Evolutionary conservation across 345 rosid genomes (phyloP), one percentile per base, ranked within the genome.

Genomic region (Corchorus capsularis): DNA sequence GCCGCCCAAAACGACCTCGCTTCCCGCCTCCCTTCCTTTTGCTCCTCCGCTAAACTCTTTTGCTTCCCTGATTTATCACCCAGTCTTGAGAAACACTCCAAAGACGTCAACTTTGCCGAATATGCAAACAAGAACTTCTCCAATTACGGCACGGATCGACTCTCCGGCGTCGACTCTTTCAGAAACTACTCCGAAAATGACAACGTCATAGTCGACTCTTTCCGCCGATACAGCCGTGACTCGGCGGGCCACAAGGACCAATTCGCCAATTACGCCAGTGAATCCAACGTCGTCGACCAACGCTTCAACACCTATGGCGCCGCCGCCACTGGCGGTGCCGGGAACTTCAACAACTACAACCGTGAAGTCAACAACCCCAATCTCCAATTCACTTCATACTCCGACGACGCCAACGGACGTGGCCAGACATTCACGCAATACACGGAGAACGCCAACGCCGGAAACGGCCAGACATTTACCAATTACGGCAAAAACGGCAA

Each of bases 31-130:
- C 85, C 89, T 0, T 83, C 89, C 14, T 93, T 95, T 80, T 95
- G 99, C 82, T 83, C 94, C 83, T 78, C 93, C 61, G 99, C 99
- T 0, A 81, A 85, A 13, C 97, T 93, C 65, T 88, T 95, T 78
- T 95, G 99, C 84, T 93, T 93, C 86, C 87, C 96, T 4, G 89
- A 91, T 39, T 81, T 91, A 37, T 35, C 78, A 0, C 73, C 83
- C 3, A 85, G 85, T 22, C 85, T 80, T 8, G 90, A 85, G 59
- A 85, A 84, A 17, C 88, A 87, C 74, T 75, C 52, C 65, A 52
- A 53, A 27, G 91, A 92, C 81, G 81, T 90, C 27, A 82, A 82
- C 76, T 95, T 95, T 32, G 85, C 87, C 10, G 32, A 35, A 6
- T 95, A 95, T 72, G 8, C n/a, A 17, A 76, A 87, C 83, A 81